Conservation (phyloP, 805 yeast species). For the Wickerhamomyces kurtzmanii region DNA sequence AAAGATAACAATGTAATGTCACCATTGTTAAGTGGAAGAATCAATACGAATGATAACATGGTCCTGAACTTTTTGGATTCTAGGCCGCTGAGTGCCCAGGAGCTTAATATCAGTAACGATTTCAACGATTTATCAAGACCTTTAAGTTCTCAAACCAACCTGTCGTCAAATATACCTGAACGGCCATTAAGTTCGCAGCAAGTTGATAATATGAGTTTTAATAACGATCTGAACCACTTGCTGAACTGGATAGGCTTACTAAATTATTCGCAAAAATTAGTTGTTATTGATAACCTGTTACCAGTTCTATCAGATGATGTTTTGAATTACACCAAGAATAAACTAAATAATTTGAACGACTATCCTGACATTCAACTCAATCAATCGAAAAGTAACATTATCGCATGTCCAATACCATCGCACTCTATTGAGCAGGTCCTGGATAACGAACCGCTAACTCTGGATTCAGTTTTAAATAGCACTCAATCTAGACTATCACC, state of each 20-base stretch:
- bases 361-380: slow-evolving; percentile 14
- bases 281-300: slow-evolving; percentile 45
- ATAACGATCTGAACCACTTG: slow-evolving; percentile 39
- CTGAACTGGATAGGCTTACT: slow-evolving; percentile 41
- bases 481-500: slow-evolving; percentile 31
- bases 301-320: slow-evolving; percentile 41
- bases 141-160: slow-evolving; percentile 10
- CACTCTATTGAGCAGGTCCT: slow-evolving; percentile 10
- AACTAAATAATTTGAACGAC: slow-evolving; percentile 26
- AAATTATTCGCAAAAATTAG: slow-evolving; percentile 38
- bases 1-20: slow-evolving; percentile 11
- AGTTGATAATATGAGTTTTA: slow-evolving; percentile 26
- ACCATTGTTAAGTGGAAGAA: slow-evolving; percentile 14
- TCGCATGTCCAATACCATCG: slow-evolving; percentile 7
- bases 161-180: slow-evolving; percentile 10
- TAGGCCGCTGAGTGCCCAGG: slow-evolving; percentile 18
- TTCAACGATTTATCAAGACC: slow-evolving; percentile 5
- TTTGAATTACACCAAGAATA: slow-evolving; percentile 35
- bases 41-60: no score
- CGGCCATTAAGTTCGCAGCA: slow-evolving; percentile 20
- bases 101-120: slow-evolving; percentile 3
- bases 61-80: neutral
- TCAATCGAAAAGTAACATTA: slow-evolving; percentile 17
- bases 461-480: slow-evolving; percentile 28
- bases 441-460: slow-evolving; percentile 23